These are phyloP conservation scores for Cenococcum geophilum DNA, from an alignment of 495 filamentous ascomycete genomes.

Conservation along the genomic window DNA sequence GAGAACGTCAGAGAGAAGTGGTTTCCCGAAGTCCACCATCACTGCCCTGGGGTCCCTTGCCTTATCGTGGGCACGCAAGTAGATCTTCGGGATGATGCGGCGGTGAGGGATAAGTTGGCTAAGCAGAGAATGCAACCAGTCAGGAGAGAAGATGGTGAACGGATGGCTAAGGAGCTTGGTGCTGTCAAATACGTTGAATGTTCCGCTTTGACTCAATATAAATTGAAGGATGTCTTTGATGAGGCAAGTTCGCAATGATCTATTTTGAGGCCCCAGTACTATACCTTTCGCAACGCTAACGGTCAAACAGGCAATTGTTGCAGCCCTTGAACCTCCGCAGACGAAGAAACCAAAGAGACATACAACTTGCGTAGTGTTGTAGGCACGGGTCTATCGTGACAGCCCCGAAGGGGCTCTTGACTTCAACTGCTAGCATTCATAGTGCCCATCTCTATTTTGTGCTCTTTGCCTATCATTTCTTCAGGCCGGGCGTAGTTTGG, in stretches of 20 bases:
- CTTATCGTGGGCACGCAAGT: conserved; percentile 97
- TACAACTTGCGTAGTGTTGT: conserved; percentile 18
- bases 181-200: conserved; percentile 99
- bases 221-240: conserved; percentile 98
- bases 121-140: conserved; percentile 96
- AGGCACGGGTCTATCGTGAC: not conserved
- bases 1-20: conserved; percentile 99
- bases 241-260: conserved; percentile 58
- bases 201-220: conserved; percentile 94
- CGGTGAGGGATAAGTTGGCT: conserved; percentile 80
- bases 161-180: conserved; percentile 91
- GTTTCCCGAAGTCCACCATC: conserved; percentile 97
- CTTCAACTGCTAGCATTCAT: not conserved
- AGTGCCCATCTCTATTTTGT: not conserved
- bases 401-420: not conserved
- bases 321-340: conserved; percentile 39
- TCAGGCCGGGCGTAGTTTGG: conserved; percentile 18
- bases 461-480: conserved; percentile 14
- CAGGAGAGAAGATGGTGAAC: conserved; percentile 83
- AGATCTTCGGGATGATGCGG: conserved; percentile 87
- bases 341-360: conserved; percentile 28
- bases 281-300: conserved; percentile 13
- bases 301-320: conserved; percentile 37
- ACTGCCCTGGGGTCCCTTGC: conserved; percentile 96
- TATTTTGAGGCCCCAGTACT: not conserved